phyloP scores from a whole-genome alignment of 2,329 filamentous ascomycete genomes.

The Clonostachys sp. region DNA sequence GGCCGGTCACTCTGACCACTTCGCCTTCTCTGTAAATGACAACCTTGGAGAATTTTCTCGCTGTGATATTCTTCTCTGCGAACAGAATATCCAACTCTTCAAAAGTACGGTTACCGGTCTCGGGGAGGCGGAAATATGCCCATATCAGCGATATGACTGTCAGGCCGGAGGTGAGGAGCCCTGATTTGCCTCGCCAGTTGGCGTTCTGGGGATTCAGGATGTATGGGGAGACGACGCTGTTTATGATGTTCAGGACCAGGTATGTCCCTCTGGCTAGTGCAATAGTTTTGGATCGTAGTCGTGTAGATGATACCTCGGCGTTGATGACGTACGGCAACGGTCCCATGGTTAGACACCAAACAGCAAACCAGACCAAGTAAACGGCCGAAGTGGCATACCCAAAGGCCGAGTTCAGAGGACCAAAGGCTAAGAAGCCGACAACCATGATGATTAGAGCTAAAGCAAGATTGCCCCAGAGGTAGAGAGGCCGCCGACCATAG shows the following conservation, averaged over 20 bases:
- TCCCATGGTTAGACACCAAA: slow-evolving; percentile 40
- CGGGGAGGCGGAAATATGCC: slow-evolving; percentile 48
- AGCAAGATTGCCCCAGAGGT: slow-evolving; percentile 21
- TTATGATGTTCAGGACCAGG: slow-evolving; percentile 41
- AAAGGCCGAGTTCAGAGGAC: not conserved
- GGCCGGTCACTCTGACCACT: not conserved
- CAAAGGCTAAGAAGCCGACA: not conserved
- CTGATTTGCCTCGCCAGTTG: slow-evolving; percentile 42
- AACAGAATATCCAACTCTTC: slow-evolving; percentile 54
- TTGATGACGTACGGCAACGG: slow-evolving; percentile 36
- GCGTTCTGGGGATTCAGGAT: slow-evolving; percentile 40
- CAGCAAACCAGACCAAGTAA: slow-evolving; percentile 33
- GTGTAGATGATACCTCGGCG: slow-evolving; percentile 36
- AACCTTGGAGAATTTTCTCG: slow-evolving; percentile 31
- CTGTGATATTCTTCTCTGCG: slow-evolving; percentile 28
- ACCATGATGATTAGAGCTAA: not conserved
- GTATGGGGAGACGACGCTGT: slow-evolving; percentile 37
- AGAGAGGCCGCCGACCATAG: slow-evolving; percentile 38
- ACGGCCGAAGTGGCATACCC: slow-evolving; percentile 16
- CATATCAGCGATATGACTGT: slow-evolving; percentile 40
- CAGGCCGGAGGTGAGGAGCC: slow-evolving; percentile 37
- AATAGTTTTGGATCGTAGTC: slow-evolving; percentile 39
- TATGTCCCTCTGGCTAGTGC: slow-evolving; percentile 37
- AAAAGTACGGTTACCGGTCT: slow-evolving; percentile 47
- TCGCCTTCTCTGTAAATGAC: slow-evolving; percentile 13